Conservation (phyloP, 179 eudicot genomes). For the Spergularia azorica region DNA sequence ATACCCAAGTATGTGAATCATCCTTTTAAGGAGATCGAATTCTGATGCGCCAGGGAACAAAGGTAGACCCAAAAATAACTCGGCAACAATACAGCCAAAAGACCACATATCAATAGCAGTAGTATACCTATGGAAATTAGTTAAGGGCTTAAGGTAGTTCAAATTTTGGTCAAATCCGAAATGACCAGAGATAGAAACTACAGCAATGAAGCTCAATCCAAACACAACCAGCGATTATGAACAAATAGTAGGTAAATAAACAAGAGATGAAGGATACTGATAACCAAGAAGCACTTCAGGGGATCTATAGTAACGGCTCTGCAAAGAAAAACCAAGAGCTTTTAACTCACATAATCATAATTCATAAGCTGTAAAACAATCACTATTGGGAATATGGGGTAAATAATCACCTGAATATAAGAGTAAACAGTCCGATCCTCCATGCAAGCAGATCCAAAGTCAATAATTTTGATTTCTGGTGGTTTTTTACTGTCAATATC, state of each 20-base stretch:
- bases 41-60: constrained; percentile 97
- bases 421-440: constrained; percentile 96
- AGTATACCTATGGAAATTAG: constrained; percentile 58
- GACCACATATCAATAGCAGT: constrained; percentile 99
- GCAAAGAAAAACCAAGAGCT: constrained; percentile 37
- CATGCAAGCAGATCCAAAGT: constrained; percentile 99
- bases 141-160: constrained; percentile 28
- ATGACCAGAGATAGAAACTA: constrained; percentile 10
- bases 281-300: constrained; percentile 99
- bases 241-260: background rate
- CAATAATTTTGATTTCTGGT: constrained; percentile 90
- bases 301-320: constrained; percentile 99
- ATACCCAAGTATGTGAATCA: constrained; percentile 96
- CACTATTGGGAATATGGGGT: constrained; percentile 6
- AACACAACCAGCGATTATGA: constrained; percentile 5
- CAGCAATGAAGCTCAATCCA: background rate
- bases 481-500: constrained; percentile 74
- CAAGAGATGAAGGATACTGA: constrained; percentile 76
- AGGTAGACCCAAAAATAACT: constrained; percentile 89
- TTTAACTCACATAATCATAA: constrained; percentile 12
- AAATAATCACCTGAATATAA: constrained; percentile 76
- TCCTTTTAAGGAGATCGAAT: constrained; percentile 88
- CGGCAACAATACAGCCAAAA: constrained; percentile 99
- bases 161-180: constrained; percentile 6
- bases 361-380: background rate